phyloP scores from a whole-genome alignment of 176 grass and related monocot species.

The Zizania latifolia region DNA sequence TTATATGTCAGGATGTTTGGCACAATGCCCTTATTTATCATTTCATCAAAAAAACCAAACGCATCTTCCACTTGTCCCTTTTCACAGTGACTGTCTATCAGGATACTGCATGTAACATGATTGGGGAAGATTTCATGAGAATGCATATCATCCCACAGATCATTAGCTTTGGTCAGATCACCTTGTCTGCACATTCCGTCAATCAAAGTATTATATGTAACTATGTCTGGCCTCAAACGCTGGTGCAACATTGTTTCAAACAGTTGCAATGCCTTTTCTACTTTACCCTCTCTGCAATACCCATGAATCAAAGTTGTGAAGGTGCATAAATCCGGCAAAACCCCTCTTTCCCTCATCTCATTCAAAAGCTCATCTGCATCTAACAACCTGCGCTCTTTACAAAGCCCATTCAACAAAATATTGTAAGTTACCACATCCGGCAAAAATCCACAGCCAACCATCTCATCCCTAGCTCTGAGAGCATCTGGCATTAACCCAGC shows the following conservation, averaged over 20 bases:
- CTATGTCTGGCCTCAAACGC: slow-evolving; percentile 69
- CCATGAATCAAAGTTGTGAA: slow-evolving; percentile 96
- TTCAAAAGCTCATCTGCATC: too few relatives aligned
- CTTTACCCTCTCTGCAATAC: slow-evolving; percentile 50
- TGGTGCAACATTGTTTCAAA: slow-evolving; percentile 57
- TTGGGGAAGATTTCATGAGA: slow-evolving; percentile 60
- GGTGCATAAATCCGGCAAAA: slow-evolving; percentile 76
- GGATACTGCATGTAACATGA: slow-evolving; percentile 70
- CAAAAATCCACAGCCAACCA: slow-evolving; percentile 66
- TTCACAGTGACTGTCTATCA: slow-evolving; percentile 73
- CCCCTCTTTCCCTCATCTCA: too few relatives aligned
- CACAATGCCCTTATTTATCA: slow-evolving; percentile 54
- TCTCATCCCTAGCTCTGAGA: slow-evolving; percentile 70
- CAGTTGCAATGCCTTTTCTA: slow-evolving; percentile 49
- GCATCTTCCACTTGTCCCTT: slow-evolving; percentile 61
- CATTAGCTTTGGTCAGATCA: slow-evolving; percentile 71
- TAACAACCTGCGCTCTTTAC: slow-evolving; percentile 48
- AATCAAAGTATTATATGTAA: slow-evolving; percentile 94
- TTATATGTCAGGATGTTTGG: slow-evolving; percentile 86
- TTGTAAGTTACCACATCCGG: slow-evolving; percentile 89
- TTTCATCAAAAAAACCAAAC: slow-evolving; percentile 66
- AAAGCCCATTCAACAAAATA: slow-evolving; percentile 71
- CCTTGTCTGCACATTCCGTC: slow-evolving; percentile 86
- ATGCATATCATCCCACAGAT: slow-evolving; percentile 85
- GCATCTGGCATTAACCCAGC: slow-evolving; percentile 51